A percentile compares a stretch with the other conserved stretches of the same genome.
Evolutionary conservation across 768 basidiomycete genomes (phyloP).

Genomic region (Serendipita indica): DNA sequence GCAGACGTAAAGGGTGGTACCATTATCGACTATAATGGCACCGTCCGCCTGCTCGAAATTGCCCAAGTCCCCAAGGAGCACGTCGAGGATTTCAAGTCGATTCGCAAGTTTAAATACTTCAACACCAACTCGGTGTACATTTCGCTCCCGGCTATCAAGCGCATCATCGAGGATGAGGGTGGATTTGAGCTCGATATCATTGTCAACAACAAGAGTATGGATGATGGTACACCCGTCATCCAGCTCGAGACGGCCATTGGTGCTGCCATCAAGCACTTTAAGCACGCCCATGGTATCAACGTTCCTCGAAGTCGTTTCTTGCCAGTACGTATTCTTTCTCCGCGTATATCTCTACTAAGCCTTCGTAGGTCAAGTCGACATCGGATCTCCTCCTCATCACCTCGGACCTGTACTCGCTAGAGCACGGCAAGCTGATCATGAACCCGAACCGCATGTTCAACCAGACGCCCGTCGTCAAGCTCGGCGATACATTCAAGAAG

Average conservation of each 20-base stretch:
- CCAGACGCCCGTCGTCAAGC: slow-evolving; percentile 81
- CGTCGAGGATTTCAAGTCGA: slow-evolving; percentile 84
- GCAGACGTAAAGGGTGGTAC: slow-evolving; percentile 83
- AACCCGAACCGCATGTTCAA: slow-evolving; percentile 70
- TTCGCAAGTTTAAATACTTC: slow-evolving; percentile 88
- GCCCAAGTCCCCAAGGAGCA: slow-evolving; percentile 90
- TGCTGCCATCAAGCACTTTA: slow-evolving; percentile 89
- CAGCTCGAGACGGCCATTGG: slow-evolving; percentile 85
- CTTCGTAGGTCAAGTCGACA: slow-evolving; percentile 41
- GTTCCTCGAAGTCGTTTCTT: slow-evolving; percentile 91
- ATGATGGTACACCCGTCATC: slow-evolving; percentile 74
- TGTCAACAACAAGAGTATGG: slow-evolving; percentile 78
- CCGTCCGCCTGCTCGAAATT: slow-evolving; percentile 78
- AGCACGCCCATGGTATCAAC: slow-evolving; percentile 83
- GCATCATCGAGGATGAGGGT: slow-evolving; percentile 67
- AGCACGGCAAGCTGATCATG: slow-evolving; percentile 79
- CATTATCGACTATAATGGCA: slow-evolving; percentile 81
- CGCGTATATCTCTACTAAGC: not conserved
- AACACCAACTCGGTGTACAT: slow-evolving; percentile 78
- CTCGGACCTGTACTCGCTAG: slow-evolving; percentile 80
- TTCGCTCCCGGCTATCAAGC: slow-evolving; percentile 59
- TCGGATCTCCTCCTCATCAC: slow-evolving; percentile 82
- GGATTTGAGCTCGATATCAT: slow-evolving; percentile 89
- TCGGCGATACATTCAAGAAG: slow-evolving; percentile 96
- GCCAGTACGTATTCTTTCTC: slow-evolving; percentile 41